phyloP scores from a whole-genome alignment of 371 early-diverging fungal genomes.

The Capillidium rhysosporum region DNA sequence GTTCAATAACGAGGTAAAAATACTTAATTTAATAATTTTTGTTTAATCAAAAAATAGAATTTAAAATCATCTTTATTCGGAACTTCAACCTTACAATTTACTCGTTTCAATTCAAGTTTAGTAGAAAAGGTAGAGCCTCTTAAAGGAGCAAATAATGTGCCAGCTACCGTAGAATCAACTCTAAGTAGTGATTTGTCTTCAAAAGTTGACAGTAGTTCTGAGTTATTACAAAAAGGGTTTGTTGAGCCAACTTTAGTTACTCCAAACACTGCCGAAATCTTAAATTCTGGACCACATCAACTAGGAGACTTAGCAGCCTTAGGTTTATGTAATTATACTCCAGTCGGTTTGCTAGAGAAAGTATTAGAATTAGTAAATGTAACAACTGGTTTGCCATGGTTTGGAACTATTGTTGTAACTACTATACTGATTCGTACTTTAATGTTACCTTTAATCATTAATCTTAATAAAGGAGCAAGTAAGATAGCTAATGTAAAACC shows the following conservation, averaged over 20 bases:
- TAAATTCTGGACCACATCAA: conserved; percentile 18
- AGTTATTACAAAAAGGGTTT: no score
- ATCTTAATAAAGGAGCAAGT: conserved; percentile 49
- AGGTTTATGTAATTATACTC: conserved; percentile 54
- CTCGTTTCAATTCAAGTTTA: no score
- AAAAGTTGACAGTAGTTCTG: no score
- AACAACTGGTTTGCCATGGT: conserved; percentile 79
- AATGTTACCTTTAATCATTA: conserved; percentile 54
- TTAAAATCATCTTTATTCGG: no score
- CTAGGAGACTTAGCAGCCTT: conserved; percentile 60
- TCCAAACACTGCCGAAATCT: conserved; percentile 12
- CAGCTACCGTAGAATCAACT: no score
- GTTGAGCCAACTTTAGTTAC: neutral
- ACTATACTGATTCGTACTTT: conserved; percentile 51
- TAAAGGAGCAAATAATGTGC: no score
- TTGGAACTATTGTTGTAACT: conserved; percentile 56
- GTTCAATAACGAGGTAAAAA: no score
- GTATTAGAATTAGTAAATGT: conserved; percentile 63
- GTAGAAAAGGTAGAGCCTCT: no score
- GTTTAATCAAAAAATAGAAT: no score
- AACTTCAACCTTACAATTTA: no score
- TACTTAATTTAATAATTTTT: no score
- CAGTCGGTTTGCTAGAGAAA: conserved; percentile 53
- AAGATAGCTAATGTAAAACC: conserved; percentile 57
- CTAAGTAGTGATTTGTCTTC: no score